Evolutionary conservation across 208 protist genomes (phyloP).

Genomic region (Trypanosomatidae sp.): DNA sequence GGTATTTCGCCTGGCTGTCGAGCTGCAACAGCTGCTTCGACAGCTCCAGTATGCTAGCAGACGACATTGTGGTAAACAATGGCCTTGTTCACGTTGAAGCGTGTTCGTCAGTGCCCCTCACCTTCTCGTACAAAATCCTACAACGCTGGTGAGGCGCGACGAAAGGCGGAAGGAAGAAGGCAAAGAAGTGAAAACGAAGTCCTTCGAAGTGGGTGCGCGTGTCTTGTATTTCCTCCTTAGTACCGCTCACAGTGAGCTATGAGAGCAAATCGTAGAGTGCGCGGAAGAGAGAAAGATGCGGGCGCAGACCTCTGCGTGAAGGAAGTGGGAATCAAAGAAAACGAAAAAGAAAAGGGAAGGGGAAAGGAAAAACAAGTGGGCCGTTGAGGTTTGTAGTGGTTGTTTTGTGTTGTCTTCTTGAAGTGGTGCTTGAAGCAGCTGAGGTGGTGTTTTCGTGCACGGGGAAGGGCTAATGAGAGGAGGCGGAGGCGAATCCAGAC

Average conservation of each 20-base stretch:
- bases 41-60: constrained; percentile 30
- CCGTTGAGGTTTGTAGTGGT: not conserved
- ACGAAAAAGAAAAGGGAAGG: not conserved
- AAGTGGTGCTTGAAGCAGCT: not conserved
- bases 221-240: not conserved
- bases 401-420: not conserved
- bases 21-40: constrained; percentile 51
- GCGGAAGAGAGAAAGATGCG: not conserved
- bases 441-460: not conserved
- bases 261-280: not conserved
- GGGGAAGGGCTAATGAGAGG: not conserved
- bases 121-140: not conserved
- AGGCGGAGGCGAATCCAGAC: not conserved
- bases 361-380: not conserved
- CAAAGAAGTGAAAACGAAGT: constrained; percentile 4
- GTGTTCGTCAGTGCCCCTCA: not conserved
- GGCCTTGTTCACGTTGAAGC: not conserved
- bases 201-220: not conserved
- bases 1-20: constrained; percentile 51
- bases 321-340: too few relatives aligned
- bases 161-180: not conserved
- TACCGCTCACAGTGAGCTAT: not conserved
- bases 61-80: constrained; percentile 12
- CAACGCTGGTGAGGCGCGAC: not conserved
- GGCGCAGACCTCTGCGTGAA: not conserved